Base-by-base conservation (phyloP, 257 asterid species). In the Solanum arcanum region DNA sequence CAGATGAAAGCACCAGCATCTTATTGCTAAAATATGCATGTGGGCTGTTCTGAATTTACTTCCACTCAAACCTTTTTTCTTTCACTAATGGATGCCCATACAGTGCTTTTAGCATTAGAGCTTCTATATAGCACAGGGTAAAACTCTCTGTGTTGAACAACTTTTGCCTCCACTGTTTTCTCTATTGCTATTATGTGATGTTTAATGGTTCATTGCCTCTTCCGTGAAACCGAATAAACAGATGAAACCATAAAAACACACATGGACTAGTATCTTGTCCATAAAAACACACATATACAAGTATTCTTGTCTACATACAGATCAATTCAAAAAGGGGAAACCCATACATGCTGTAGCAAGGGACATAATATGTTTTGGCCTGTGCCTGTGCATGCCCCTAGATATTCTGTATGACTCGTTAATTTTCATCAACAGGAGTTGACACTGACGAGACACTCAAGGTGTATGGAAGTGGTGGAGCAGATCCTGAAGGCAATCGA, bases 401-500 rank as follows among this genome's bases (percentile, higher is more conserved):
- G 35, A 25, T 33, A 14, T 75, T 74, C 56, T 56, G 2, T 25
- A 37, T 44, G 6, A 33, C 47, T 76, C 85, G 59, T 59, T 37
- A 49, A 18, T 15, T 47, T 47, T 68, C 76, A 68, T 75, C 88
- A 91, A 64, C 94, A 97, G 99, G 99, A 74, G 93, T 97, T 86
- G 99, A 95, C 94, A 94, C 92, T 31, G 76, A 92, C 83, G 98
- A 97, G 62, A 93, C 93, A 77, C 85, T 94, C 74, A 94, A 92
- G 91, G 91, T 96, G 87, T 92, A 94, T 31, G 91, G 95, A 91
- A 91, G 95, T 86, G 99, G 99, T 87, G 98, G 99, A 82, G 94
- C 93, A 56, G 99, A 97, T 91, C 98, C 98, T 87, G 98, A 95
- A 86, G 98, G 99, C 88, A 95, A 84, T 88, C 98, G 89, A 86